Evolutionary conservation across 1,284 basidiomycete species (phyloP), one percentile per base, ranked within the genome.

Genomic region (Prillingera fragicola): DNA sequence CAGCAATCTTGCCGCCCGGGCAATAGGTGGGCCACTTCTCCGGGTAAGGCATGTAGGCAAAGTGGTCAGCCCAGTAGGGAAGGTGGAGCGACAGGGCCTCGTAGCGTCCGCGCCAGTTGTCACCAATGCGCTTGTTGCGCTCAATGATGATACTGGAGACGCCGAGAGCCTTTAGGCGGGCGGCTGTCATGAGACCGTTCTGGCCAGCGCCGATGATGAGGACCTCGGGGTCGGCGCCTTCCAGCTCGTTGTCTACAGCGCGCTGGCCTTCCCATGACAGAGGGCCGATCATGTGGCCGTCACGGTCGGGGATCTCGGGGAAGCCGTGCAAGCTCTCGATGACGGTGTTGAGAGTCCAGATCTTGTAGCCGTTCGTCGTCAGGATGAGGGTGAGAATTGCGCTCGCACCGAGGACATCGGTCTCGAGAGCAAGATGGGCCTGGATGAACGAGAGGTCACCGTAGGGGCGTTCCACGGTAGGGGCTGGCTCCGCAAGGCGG

Each of bases 81-180:
- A 80, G 77, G 56, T 84, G 80, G 33, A 84, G 67, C 45, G 76
- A 80, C 24, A 82, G 66, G 9, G 77, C 74, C 46, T 80, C 75
- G 57, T 82, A 82, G n/a, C 81, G 69, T 8, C 41, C 43, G 44
- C 77, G 59, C 68, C 73, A 74, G 40, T 53, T 65, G 38, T 74
- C 72, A 1, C 73, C 74, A 3, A 75, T 45, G 1, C 60, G 56
- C 5, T 55, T 19, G 24, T 63, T 65, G 42, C 57, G 61, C 26
- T 75, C 74, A 19, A 75, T 45, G 17, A 74, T 53, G 9, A 75
- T 54, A 15, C 59, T 50, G 1, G 59, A 37, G 14, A 74, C 41
- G 4, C 69, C 73, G 4, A 75, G 58, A 15, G 60, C 62, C 45
- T 70, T 70, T 13, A 76, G 45, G 15, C 67, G 63, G 14, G 73